These are phyloP conservation scores for Tuber brumale DNA, from an alignment of 495 filamentous ascomycete genomes.

Conservation along the genomic window DNA sequence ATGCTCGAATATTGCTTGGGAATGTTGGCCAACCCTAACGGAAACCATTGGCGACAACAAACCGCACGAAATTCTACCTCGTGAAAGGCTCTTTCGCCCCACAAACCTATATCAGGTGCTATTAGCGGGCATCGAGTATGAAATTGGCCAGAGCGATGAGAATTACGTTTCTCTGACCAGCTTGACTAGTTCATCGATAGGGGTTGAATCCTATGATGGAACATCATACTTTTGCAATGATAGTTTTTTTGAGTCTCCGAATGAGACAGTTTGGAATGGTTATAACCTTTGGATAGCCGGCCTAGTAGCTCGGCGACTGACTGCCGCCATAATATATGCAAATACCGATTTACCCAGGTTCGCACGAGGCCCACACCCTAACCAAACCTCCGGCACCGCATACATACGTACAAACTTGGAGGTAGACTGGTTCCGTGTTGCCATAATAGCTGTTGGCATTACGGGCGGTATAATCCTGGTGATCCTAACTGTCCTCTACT, in stretches of 20 bases:
- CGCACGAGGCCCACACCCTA: neutral
- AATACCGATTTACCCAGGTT: neutral
- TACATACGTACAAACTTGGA: neutral
- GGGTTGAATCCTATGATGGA: too few relatives aligned
- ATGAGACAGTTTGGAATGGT: neutral
- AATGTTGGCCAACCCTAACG: neutral
- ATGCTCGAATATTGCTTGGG: neutral
- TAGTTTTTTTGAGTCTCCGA: neutral
- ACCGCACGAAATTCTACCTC: neutral
- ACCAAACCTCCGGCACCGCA: neutral
- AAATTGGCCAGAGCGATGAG: rapidly evolving
- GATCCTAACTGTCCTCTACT: too few relatives aligned
- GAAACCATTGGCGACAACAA: neutral
- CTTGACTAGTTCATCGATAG: too few relatives aligned
- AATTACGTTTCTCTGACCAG: neutral
- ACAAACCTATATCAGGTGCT: neutral
- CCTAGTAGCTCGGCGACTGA: neutral
- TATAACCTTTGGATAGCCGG: neutral
- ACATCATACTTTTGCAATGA: too few relatives aligned
- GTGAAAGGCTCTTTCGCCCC: neutral
- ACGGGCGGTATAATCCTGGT: too few relatives aligned
- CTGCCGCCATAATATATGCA: neutral
- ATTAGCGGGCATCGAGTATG: too few relatives aligned
- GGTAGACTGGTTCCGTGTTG: neutral
- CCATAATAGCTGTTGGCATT: too few relatives aligned